Base-by-base conservation (phyloP, 2,329 filamentous ascomycete species). In the Calonectria fujianensis region DNA sequence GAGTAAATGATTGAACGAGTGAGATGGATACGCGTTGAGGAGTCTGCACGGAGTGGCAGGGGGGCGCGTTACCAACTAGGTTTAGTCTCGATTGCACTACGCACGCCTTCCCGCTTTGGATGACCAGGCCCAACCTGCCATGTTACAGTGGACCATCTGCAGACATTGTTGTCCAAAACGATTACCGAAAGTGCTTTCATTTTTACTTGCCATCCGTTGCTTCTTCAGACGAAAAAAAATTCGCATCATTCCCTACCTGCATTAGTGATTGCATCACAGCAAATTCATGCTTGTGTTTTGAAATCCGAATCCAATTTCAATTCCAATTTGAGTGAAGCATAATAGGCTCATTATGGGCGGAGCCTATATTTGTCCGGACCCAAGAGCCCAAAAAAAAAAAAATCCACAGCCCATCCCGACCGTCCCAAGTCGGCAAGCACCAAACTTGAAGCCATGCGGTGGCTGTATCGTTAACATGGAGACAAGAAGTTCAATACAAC, bases 21-120 rank as follows among this genome's bases (percentile, higher is more conserved):
- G 65, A 69, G 65, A 70, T 66, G 67, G 52, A 66, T 69, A 75
- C 74, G 74, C 74, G 74, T 75, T 75, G 74, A 75, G 74, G 74
- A 75, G 74, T 75, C 70, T 75, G 73, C 73, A 69, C 73, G 52
- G 72, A 57, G 65, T 41, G 51, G 45, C 65, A 69, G 66, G 70
- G 71, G 74, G 63, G 70, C 74, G 74, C 74, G 70, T 75, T 75
- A 75, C 66, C 63, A 73, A 71, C 70, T 64, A 59, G 67, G 72
- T 57, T 72, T 74, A 74, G 72, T 32, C 72, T 63, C 68, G 69
- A 70, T 70, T 57, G 48, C 45, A 63, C 67, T 68, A 51, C 65
- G 24, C 66, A 39, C 70, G 70, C 74, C 59, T 74, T 74, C 59
- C 73, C 64, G 20, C 61, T 63, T 68, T 69, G 31, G 72, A 68